Base-by-base conservation (phyloP, 2,329 filamentous ascomycete genomes). In the Colletotrichum euphorbiae region DNA sequence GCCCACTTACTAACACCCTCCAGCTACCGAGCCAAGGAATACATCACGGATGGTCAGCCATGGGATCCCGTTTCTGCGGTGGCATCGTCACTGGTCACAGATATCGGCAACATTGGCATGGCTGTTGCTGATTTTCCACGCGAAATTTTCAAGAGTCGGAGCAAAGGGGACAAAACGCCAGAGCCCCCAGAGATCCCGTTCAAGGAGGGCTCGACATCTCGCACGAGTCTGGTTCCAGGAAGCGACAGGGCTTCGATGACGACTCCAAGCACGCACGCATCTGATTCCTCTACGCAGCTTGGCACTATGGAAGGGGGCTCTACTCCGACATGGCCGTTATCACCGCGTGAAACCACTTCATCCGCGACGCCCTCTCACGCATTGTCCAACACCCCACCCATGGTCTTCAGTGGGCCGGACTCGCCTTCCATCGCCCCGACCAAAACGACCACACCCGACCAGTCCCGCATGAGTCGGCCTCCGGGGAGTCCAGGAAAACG, bases 91-190 rank as follows among this genome's bases (percentile, higher is more conserved):
- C 80, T 98, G 1, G 82, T 97, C n/a, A 91, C 92, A 6, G 95
- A 94, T n/a, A 83, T 96, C 52, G 90, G 91, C 28, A 91, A 87
- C 43, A 90, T 98, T 65, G 88, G 92, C 74, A 91, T 97, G 86
- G 93, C 93, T 1, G 85, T 97, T 45, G 92, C 92, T 1, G 93
- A 97, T 74, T 86, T 90, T 72, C 88, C 88, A 2, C 79, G 85
- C 17, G 85, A 88, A 67, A 77, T 89, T 5, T 87, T 89, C 76
- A 85, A 82, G 55, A 74, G 74, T 15, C 73, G 75, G 8, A 72
- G 72, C 50, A 72, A 70, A 52, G 50, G 68, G 8, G 60, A 71
- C 33, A 62, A 69, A 42, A 67, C 62, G 3, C 56, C 62, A 3
- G 69, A 69, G n/a, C 45, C 68, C 8, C 38, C 69, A 15, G 33